These are phyloP conservation scores for Mucor plumbeus DNA, from an alignment of 371 early-diverging fungal species.

Conservation along the genomic window DNA sequence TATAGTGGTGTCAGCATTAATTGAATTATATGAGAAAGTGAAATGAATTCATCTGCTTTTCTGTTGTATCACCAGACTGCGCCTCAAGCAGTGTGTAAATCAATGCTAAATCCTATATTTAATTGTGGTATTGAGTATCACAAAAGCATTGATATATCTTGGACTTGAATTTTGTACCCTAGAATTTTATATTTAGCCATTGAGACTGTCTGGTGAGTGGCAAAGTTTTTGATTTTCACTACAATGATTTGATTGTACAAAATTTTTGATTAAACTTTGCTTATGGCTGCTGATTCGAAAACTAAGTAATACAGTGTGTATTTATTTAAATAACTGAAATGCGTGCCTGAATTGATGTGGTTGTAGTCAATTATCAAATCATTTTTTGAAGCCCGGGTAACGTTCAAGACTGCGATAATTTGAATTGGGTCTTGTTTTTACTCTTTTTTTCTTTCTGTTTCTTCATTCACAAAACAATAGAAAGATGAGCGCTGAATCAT, in stretches of 20 bases:
- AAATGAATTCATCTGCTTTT: neutral
- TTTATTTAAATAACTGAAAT: no score
- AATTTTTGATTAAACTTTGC: no score
- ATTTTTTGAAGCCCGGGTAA: neutral
- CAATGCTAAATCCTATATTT: neutral
- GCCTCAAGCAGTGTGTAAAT: neutral
- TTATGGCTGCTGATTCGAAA: no score
- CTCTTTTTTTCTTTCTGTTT: neutral
- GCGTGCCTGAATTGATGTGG: neutral
- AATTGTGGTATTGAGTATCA: neutral
- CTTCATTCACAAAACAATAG: neutral
- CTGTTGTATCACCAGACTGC: neutral
- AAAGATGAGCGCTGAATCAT: neutral
- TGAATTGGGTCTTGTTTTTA: neutral
- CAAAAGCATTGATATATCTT: neutral
- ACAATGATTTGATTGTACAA: neutral
- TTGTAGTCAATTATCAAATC: no score
- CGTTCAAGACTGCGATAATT: slow-evolving; percentile 4
- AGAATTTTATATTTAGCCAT: neutral
- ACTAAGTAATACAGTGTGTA: no score
- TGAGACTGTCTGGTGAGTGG: neutral
- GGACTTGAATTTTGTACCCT: neutral
- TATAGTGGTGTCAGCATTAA: neutral
- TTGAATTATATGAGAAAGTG: neutral
- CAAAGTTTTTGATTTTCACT: neutral